Evolutionary conservation across 768 basidiomycete genomes (phyloP), one percentile per base, ranked within the genome.

Genomic region (Phaeotremella fagi): DNA sequence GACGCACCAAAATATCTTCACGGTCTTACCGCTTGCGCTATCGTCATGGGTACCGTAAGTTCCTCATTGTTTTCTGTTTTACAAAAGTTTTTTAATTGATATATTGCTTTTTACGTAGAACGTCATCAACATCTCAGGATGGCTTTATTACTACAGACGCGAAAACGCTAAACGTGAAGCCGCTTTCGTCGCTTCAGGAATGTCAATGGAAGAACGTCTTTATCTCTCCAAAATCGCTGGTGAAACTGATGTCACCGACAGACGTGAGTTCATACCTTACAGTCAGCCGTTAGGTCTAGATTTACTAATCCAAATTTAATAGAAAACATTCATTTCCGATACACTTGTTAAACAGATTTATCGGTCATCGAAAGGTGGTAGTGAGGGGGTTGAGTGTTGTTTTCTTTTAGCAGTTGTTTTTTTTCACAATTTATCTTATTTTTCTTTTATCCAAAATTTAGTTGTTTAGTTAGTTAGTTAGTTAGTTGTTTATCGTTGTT

Each of bases 241-340:
- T 4, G 55, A 57, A 41, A 53, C 42, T 24, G 61, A 63, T 37
- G 78, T 53, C 9, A 63, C 58, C 1, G 61, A 63, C 29, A 20
- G 38, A 7, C 41, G 54, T 55, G 42, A 44, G 54, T 45, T 48
- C 18, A 9, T 2, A 22, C 24, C 20, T 50, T 22, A 3, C 28
- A 25, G 26, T 18, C 20, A 47, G 3, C 15, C 15, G 28, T 35
- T 35, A 9, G n/a, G 11, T 35, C 33, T 35, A n/a, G n/a, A 35
- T 35, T n/a, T 9, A 35, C 33, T 35, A 35, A 35, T n/a, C 33
- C 9, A 35, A 35, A 9, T 35, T 35, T 35, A 9, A 9, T 29
- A 54, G 52, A 55, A 27, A 60, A 60, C 54, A 48, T 49, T 6
- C 58, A 60, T 31, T 60, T 51, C 49, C 53, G 57, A 24, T 59